Evolutionary conservation across 2,329 filamentous ascomycete species (phyloP), one percentile per base, ranked within the genome.

Genomic region (Paramyrothecium roridum): DNA sequence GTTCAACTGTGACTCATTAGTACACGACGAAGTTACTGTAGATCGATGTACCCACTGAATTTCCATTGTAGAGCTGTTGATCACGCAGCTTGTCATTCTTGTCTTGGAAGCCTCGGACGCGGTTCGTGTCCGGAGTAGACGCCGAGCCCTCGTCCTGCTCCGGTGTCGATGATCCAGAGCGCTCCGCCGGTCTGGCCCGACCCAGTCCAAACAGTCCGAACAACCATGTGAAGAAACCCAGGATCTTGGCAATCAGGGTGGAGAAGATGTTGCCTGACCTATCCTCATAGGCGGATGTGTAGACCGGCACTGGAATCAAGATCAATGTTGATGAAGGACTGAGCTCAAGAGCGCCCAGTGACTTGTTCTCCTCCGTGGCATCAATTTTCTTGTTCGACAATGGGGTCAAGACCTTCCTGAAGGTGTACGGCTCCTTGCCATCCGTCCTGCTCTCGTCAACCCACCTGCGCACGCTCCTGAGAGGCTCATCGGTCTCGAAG

Each of bases 21-120:
- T 46, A 50, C 11, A 16, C 6, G 12, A 12, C 17, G 52, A 33
- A 17, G 16, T 33, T 10, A n/a, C 10, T 21, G 43, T 53, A 12
- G 19, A 40, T 13, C 10, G 17, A 26, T 19, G 16, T 46, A 75
- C 84, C 72, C 77, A 93, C 90, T 68, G 90, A 90, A 67, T 96
- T 97, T 1, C 93, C 93, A 66, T 97, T 97, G 68, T 97, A 96
- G 49, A 96, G 82, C 66, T 96, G 88, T 48, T 85, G 81, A 59
- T 87, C 80, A 54, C 82, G 73, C 53, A 78, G 77, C 43, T 79
- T 76, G 57, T 82, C 76, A 20, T 80, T 75, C 43, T 80, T 75
- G 56, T 86, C 82, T 59, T 69, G 63, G 58, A 67, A 67, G 52
- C 67, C 59, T 48, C 52, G 67, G 52, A 61, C 64, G 22, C 57